phyloP scores from a whole-genome alignment of 495 filamentous ascomycete species.

The Neurospora sp. region DNA sequence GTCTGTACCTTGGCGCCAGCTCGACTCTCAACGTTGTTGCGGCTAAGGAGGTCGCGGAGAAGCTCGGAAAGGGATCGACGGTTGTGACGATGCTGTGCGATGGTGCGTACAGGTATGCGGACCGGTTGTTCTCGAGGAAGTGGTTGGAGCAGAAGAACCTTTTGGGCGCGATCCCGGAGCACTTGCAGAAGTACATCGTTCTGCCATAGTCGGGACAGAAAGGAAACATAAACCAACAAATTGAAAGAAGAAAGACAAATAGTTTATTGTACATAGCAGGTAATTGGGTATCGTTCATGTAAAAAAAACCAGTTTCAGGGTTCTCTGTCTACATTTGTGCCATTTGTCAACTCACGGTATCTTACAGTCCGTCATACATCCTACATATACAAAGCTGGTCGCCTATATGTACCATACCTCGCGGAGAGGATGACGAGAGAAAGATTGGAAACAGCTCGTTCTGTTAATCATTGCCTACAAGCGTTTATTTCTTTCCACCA shows the following conservation, averaged over 20 bases:
- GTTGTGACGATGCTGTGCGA: slow-evolving; percentile 92
- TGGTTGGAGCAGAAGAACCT: slow-evolving; percentile 85
- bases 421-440: background rate
- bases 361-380: background rate
- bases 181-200: slow-evolving; percentile 87
- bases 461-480: background rate
- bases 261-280: background rate
- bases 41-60: slow-evolving; percentile 87
- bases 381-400: background rate
- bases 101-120: slow-evolving; percentile 92
- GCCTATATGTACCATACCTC: background rate
- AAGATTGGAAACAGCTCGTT: background rate
- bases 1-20: slow-evolving; percentile 90
- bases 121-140: slow-evolving; percentile 77
- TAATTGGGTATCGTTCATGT: background rate
- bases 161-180: slow-evolving; percentile 70
- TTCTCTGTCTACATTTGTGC: slow-evolving; percentile 5
- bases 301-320: background rate
- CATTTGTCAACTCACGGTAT: background rate
- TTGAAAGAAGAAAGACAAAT: background rate
- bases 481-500: background rate
- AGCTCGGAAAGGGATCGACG: slow-evolving; percentile 78
- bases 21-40: slow-evolving; percentile 90
- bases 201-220: slow-evolving; percentile 45
- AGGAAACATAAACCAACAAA: background rate